Percentiles rank a stretch among this genome's conserved stretches.
phyloP scores from a whole-genome alignment of 1,284 basidiomycete species.

The Phlebopus sp. region DNA sequence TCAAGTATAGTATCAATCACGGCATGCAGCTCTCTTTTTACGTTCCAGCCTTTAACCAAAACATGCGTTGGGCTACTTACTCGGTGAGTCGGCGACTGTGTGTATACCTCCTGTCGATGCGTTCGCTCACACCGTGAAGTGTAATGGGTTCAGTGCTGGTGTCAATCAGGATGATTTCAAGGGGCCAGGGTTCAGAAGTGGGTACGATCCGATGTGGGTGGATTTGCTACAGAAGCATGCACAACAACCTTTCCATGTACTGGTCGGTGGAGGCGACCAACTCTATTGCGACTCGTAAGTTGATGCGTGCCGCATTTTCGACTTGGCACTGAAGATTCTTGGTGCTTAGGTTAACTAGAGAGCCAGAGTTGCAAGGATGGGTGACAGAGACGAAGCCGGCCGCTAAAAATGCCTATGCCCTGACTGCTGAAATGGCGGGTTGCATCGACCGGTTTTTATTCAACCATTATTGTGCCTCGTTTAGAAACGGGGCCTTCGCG shows the following conservation, averaged over 20 bases:
- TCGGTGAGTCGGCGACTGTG: conserved; percentile 66
- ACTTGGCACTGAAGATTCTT: conserved; percentile 2
- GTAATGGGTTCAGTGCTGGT: conserved; percentile 80
- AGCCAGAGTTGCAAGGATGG: conserved; percentile 84
- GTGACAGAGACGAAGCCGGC: conserved; percentile 63
- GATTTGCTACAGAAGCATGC: conserved; percentile 84
- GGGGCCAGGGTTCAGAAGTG: conserved; percentile 68
- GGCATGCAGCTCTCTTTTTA: conserved; percentile 81
- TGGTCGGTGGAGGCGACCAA: conserved; percentile 86
- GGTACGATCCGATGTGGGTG: conserved; percentile 91
- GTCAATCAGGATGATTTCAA: conserved; percentile 78
- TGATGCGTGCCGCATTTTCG: background rate
- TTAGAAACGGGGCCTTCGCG: conserved; percentile 89
- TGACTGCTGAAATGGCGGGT: conserved; percentile 72
- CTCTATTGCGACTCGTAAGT: conserved; percentile 74
- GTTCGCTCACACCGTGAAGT: conserved; percentile 40
- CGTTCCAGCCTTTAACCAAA: conserved; percentile 79
- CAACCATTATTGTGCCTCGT: conserved; percentile 87
- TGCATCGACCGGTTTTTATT: conserved; percentile 90
- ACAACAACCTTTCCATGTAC: conserved; percentile 78
- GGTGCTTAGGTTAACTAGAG: conserved; percentile 54
- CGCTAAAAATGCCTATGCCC: conserved; percentile 57
- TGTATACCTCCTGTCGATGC: background rate
- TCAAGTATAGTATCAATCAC: conserved; percentile 77
- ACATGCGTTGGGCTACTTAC: conserved; percentile 90